Percentiles rank a stretch among this genome's conserved stretches.
phyloP scores from a whole-genome alignment of 352 stramenopile species.

The Globisporangium spinosum region DNA sequence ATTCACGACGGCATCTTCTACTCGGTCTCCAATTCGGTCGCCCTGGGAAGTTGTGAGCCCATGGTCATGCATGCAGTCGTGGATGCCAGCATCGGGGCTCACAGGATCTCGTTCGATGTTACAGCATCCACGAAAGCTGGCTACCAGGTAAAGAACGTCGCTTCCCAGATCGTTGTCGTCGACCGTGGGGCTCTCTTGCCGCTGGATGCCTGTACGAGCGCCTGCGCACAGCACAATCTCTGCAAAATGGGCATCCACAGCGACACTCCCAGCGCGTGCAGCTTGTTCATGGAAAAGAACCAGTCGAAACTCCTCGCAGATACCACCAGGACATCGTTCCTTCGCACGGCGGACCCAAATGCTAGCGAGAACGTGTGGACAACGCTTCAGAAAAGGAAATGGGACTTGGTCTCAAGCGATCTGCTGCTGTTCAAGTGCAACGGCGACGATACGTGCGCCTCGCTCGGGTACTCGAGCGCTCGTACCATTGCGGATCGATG shows the following conservation, averaged over 20 bases:
- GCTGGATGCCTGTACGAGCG: slow-evolving; percentile 32
- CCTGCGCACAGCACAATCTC: slow-evolving; percentile 38
- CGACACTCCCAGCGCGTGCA: slow-evolving; percentile 31
- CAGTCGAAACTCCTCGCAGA: slow-evolving; percentile 23
- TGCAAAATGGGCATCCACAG: slow-evolving; percentile 43
- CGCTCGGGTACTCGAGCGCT: slow-evolving; percentile 23
- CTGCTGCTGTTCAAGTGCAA: slow-evolving; percentile 32
- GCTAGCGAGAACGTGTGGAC: slow-evolving; percentile 42
- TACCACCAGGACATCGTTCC: slow-evolving; percentile 22
- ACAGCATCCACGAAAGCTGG: slow-evolving; percentile 35
- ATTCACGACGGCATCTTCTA: slow-evolving; percentile 42
- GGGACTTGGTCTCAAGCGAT: slow-evolving; percentile 28
- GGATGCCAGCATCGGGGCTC: slow-evolving; percentile 23
- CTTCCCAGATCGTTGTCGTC: slow-evolving; percentile 32
- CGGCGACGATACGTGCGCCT: slow-evolving; percentile 23
- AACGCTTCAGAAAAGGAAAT: slow-evolving; percentile 32
- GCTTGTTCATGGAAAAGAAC: slow-evolving; percentile 42
- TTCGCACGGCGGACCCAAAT: slow-evolving; percentile 24
- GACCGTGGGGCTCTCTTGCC: slow-evolving; percentile 39
- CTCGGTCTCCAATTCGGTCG: slow-evolving; percentile 24
- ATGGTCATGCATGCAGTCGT: slow-evolving; percentile 47
- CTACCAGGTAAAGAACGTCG: slow-evolving; percentile 34
- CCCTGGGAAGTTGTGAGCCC: slow-evolving; percentile 32
- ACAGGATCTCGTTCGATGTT: slow-evolving; percentile 33
- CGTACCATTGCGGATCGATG: slow-evolving; percentile 44